Conservation (phyloP, 805 yeast species). For the Kluyveromyces nonfermentans region DNA sequence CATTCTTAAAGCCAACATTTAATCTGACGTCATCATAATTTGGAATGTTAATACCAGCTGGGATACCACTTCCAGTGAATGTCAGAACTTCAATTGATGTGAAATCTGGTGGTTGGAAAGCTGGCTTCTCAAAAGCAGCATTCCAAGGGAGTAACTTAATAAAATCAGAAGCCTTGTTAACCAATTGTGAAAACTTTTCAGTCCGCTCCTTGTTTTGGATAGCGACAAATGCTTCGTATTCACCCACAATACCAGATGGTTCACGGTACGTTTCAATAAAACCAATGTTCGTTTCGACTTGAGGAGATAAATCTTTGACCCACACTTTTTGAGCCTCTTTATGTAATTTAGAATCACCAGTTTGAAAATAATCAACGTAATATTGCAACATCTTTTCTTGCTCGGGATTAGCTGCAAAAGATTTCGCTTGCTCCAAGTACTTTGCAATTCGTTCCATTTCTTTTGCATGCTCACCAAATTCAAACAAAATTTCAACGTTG, state of each 20-base stretch:
- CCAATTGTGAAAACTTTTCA: constrained; percentile 64
- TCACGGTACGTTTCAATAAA: constrained; percentile 91
- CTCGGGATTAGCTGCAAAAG: constrained; percentile 62
- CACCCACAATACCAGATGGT: constrained; percentile 86
- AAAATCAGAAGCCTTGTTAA: constrained; percentile 53
- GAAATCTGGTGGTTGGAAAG: constrained; percentile 87
- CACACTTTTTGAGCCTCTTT: constrained; percentile 75
- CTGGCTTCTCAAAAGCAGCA: constrained; percentile 64
- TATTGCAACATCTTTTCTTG: constrained; percentile 56
- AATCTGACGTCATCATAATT: constrained; percentile 84
- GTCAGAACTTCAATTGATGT: constrained; percentile 84
- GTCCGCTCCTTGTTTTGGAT: constrained; percentile 86
- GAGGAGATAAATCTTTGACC: constrained; percentile 82
- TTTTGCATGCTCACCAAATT: constrained; percentile 68
- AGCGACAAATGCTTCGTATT: constrained; percentile 88
- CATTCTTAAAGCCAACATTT: constrained; percentile 80
- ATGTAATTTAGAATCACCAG: constrained; percentile 82
- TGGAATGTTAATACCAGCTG: constrained; percentile 90
- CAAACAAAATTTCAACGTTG: constrained; percentile 37
- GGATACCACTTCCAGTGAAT: constrained; percentile 83
- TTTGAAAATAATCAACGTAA: constrained; percentile 60
- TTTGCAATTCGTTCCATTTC: constrained; percentile 56
- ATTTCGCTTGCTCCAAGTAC: constrained; percentile 46
- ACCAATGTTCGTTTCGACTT: constrained; percentile 73
- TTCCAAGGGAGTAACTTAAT: constrained; percentile 73